Percentiles rank a stretch among this genome's conserved stretches.
Evolutionary conservation across 352 stramenopile species (phyloP).

Genomic region (Globisporangium mamillatum): DNA sequence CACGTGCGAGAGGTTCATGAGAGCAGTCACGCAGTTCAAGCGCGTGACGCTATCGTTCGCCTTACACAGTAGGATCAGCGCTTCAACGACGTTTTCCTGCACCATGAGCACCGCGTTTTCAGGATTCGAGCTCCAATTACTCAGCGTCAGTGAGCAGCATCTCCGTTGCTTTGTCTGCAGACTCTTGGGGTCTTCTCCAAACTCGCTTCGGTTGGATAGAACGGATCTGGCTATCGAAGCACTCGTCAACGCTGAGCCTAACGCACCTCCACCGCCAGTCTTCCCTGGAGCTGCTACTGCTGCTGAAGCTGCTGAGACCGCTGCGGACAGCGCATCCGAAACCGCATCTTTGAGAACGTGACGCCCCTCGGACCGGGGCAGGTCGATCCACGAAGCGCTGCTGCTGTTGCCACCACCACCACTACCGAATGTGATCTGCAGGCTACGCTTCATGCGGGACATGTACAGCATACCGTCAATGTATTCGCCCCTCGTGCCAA

Average conservation of each 20-base stretch:
- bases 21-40: slow-evolving; percentile 74
- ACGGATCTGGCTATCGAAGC: not conserved
- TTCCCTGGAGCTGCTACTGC: not conserved
- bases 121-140: slow-evolving; percentile 86
- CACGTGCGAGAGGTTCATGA: slow-evolving; percentile 85
- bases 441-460: slow-evolving; percentile 80
- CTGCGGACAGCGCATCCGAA: slow-evolving; percentile 31
- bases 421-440: slow-evolving; percentile 39
- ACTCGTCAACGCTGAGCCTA: not conserved
- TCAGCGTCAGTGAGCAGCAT: slow-evolving; percentile 80
- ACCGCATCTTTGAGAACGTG: slow-evolving; percentile 52
- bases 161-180: slow-evolving; percentile 49
- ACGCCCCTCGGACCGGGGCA: slow-evolving; percentile 20
- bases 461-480: slow-evolving; percentile 87
- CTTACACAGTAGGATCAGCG: slow-evolving; percentile 70
- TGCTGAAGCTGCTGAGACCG: not conserved
- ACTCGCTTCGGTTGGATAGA: not conserved
- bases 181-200: slow-evolving; percentile 7
- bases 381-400: slow-evolving; percentile 18
- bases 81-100: slow-evolving; percentile 85
- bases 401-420: slow-evolving; percentile 11
- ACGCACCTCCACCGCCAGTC: too few species aligned
- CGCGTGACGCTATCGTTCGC: slow-evolving; percentile 60
- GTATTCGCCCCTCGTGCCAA: slow-evolving; percentile 77
- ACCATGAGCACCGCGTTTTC: slow-evolving; percentile 86